Evolutionary conservation across 352 stramenopile genomes (phyloP).

Genomic region (Peronospora tabacina): DNA sequence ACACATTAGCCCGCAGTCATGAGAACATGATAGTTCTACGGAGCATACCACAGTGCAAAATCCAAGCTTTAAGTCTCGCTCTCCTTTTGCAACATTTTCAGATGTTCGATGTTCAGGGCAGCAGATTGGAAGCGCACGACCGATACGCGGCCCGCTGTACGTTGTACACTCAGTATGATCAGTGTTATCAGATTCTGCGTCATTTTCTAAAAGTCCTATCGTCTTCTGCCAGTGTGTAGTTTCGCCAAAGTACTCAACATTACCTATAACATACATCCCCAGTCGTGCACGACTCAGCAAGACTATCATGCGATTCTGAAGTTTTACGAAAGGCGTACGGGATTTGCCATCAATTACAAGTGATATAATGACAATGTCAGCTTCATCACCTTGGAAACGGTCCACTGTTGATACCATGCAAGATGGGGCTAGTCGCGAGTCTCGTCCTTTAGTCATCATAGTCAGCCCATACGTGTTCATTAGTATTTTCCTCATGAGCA

Average conservation of each 20-base stretch:
- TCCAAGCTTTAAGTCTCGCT: constrained; percentile 47
- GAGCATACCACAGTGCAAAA: constrained; percentile 76
- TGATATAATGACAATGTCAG: constrained; percentile 81
- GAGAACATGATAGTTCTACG: constrained; percentile 46
- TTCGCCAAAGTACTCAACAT: constrained; percentile 74
- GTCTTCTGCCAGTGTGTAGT: constrained; percentile 72
- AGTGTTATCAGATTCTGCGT: constrained; percentile 36
- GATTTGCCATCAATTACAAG: constrained; percentile 87
- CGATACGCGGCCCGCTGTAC: constrained; percentile 45
- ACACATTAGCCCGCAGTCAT: constrained; percentile 59
- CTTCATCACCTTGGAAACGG: constrained; percentile 87
- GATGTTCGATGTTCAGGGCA: constrained; percentile 60
- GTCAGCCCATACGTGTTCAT: constrained; percentile 35
- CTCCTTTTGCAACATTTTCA: constrained; percentile 24
- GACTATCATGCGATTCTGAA: constrained; percentile 87
- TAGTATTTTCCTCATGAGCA: constrained; percentile 73
- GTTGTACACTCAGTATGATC: constrained; percentile 20
- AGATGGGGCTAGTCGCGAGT: constrained; percentile 26
- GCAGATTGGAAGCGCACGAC: constrained; percentile 58
- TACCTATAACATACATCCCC: constrained; percentile 81
- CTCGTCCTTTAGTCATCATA: constrained; percentile 20
- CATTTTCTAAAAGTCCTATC: constrained; percentile 43
- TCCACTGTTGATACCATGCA: constrained; percentile 81
- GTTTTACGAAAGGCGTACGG: constrained; percentile 80
- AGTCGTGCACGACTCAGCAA: constrained; percentile 77